These are phyloP conservation scores for Entophlyctis luteolus DNA, from an alignment of 192 early-diverging fungal species.

Conservation along the genomic window DNA sequence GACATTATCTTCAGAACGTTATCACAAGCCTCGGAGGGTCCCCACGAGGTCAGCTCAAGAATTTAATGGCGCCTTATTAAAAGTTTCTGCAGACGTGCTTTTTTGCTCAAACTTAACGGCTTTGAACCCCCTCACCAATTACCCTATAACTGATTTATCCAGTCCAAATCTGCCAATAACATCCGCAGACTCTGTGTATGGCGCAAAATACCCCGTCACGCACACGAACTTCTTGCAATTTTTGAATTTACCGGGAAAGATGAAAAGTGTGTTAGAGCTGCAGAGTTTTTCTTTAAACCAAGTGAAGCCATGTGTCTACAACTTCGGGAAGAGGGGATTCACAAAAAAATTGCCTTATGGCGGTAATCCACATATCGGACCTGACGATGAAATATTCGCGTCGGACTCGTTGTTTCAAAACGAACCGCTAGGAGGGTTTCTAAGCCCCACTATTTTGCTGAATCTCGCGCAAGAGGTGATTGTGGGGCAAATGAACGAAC, in stretches of 20 bases:
- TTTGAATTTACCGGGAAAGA: neutral
- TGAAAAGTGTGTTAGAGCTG: neutral
- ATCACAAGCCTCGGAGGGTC: neutral
- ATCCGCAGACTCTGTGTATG: neutral
- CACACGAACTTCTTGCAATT: conserved; percentile 13
- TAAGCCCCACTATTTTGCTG: neutral
- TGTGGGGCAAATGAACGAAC: conserved; percentile 14
- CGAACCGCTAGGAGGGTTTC: conserved; percentile 1
- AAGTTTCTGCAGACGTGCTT: neutral
- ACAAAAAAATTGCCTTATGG: too few relatives aligned
- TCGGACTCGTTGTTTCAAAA: conserved; percentile 3
- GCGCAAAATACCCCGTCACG: neutral
- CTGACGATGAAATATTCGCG: too few relatives aligned
- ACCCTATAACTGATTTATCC: conserved; percentile 7
- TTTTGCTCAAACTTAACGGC: conserved; percentile 9
- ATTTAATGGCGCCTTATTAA: neutral
- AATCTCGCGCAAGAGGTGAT: neutral
- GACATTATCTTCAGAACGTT: neutral
- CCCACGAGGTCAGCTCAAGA: neutral
- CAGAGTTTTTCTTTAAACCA: neutral
- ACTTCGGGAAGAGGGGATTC: conserved; percentile 14
- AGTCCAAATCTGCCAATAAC: neutral
- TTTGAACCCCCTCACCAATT: neutral
- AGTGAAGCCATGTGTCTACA: conserved; percentile 13
- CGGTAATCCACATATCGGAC: too few relatives aligned